phyloP scores from a whole-genome alignment of 1,284 basidiomycete species.

The Earliella scabrosa region DNA sequence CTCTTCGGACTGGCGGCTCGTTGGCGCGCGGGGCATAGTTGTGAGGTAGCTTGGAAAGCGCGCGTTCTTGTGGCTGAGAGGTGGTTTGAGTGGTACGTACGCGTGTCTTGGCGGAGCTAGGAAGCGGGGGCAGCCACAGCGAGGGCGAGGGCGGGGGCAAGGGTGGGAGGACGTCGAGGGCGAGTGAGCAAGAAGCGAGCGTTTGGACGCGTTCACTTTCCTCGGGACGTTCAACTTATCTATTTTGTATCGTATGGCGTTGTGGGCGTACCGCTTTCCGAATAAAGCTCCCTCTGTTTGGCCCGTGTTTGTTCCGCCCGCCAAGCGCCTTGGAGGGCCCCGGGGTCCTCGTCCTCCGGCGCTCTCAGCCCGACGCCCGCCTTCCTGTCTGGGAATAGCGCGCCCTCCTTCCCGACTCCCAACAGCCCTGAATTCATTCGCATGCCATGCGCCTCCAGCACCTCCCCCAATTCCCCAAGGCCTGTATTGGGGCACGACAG shows the following conservation, averaged over 20 bases:
- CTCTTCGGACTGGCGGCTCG: constrained; percentile 10
- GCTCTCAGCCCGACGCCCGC: not conserved
- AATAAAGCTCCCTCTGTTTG: constrained; percentile 11
- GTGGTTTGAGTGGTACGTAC: constrained; percentile 25
- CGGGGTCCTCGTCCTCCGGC: constrained; percentile 12
- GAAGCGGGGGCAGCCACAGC: not conserved
- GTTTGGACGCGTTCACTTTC: constrained; percentile 17
- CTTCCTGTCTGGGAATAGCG: not conserved
- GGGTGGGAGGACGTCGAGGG: constrained; percentile 1
- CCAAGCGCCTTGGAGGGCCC: not conserved
- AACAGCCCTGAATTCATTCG: too few relatives aligned
- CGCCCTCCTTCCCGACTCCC: not conserved
- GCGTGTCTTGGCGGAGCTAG: constrained; percentile 1
- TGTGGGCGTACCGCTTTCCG: constrained; percentile 8
- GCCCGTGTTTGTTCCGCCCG: constrained; percentile 7
- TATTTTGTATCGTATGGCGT: constrained; percentile 5
- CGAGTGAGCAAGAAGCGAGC: constrained; percentile 8
- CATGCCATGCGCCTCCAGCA: too few relatives aligned
- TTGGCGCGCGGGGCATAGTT: constrained; percentile 14
- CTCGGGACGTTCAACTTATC: constrained; percentile 15
- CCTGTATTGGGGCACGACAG: too few relatives aligned
- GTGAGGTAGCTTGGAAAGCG: not conserved
- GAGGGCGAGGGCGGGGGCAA: too few relatives aligned
- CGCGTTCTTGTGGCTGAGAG: not conserved
- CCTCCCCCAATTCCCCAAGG: too few relatives aligned